Evolutionary conservation across 371 early-diverging fungal genomes (phyloP).

Genomic region (Parasitella parasitica): DNA sequence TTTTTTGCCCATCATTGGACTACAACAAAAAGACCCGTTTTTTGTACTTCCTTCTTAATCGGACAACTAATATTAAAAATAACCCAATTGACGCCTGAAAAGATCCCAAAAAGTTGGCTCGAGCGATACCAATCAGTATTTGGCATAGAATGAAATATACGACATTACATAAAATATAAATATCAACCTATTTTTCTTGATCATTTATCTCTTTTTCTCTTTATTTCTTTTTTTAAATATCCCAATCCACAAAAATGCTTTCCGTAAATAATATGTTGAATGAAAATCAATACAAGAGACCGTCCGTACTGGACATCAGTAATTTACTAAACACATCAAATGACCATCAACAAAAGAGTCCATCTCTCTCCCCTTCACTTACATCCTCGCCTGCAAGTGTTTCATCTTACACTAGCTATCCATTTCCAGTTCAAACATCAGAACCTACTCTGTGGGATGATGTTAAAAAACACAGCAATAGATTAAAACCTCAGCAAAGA

Average conservation of each 20-base stretch:
- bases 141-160: background rate
- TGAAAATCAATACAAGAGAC: conserved; percentile 24
- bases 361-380: conserved; percentile 36
- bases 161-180: background rate
- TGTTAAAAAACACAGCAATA: conserved; percentile 1
- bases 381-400: conserved; percentile 35
- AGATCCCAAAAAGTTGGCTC: conserved; percentile 20
- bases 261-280: conserved; percentile 27
- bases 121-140: conserved; percentile 12
- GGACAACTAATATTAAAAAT: conserved; percentile 15
- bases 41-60: conserved; percentile 12
- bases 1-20: background rate
- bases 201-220: background rate
- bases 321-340: conserved; percentile 16
- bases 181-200: background rate
- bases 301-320: conserved; percentile 41
- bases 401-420: conserved; percentile 27
- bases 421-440: conserved; percentile 12
- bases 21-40: conserved; percentile 22
- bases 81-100: conserved; percentile 6
- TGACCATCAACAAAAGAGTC: conserved; percentile 17
- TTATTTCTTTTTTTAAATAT: conserved; percentile 14
- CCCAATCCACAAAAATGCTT: conserved; percentile 15
- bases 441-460: conserved; percentile 11
- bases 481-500: background rate